Evolutionary conservation across 1,284 basidiomycete genomes (phyloP), one percentile per base, ranked within the genome.

Genomic region (Wolfiporia cocos): DNA sequence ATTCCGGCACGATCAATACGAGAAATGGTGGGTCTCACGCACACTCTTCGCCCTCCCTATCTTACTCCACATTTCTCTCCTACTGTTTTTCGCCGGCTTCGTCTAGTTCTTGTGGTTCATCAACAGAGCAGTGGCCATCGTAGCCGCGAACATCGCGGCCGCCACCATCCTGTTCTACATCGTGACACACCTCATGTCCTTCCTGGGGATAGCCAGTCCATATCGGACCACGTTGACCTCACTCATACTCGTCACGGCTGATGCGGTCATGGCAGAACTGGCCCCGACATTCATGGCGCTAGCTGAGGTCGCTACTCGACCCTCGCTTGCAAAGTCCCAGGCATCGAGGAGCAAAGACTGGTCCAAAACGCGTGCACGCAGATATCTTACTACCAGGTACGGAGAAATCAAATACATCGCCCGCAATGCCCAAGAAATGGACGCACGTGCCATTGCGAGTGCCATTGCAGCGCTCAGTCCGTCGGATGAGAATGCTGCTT

Each of bases 81-180:
- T 51, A 12, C 42, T 51, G 3, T 51, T 48, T 39, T 47, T 51
- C 26, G 42, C 39, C 11, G 49, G 49, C 14, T 44, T 50, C 3
- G 37, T 48, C 24, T 43, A 50, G 15, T 48, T 51, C 26, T 29
- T 47, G 5, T 48, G 44, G 49, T 34, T 18, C 14, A 14, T 47
- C 12, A 46, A 45, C n/a, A 15, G 7, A 3, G 17, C 14, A 24
- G 33, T 47, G 10, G 47, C 42, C 1, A 29, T 38, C 2, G 39
- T 46, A 0, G 28, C 44, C 7, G 33, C 42, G 7, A 21, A 34
- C 11, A 35, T 50, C 5, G 44, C 46, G 3, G 28, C 33, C 22
- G 22, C 19, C n/a, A 44, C 46, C 3, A 37, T 42, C n/a, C 6
- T 40, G 4, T 7, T 46, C 19, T 48, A 48, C 29, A 3, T 36